Base-by-base conservation (phyloP, 371 early-diverging fungal species). In the Apophysomyces trapeziformis region DNA sequence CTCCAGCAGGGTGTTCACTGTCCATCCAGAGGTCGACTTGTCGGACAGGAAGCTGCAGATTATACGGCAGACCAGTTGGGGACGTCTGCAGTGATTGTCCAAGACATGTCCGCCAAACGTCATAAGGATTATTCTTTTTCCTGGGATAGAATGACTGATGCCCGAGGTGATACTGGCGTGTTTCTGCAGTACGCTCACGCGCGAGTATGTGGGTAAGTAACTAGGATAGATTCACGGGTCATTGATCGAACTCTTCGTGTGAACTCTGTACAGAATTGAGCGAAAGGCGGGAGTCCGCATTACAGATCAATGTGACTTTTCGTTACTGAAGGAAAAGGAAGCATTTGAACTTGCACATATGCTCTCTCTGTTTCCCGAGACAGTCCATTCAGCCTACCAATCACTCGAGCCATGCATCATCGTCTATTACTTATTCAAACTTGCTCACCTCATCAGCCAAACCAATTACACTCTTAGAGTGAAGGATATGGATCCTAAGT, bases 131-230 rank as follows among this genome's bases (percentile, higher is more conserved):
- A 99, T 73, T 85, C 89, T 16, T 99, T 99, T 80, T 87, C 92
- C 67, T 96, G 96, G 93, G 88, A 91, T 66, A 89, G 96, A 59
- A 97, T 98, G 92, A 89, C 95, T 36, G 88, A 92, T 61, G 92
- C 95, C 43, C 94, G 93, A 65, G 99, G 99, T 35, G 93, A 97
- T 73, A 99, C 99, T 7, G 99, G 99, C 0, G 94, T 99, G 9
- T 99, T 95, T 77, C 79, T 99, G 3, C 99, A 99, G 80, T 99
- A 92, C 69, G 92, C 98, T 21, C 90, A 97, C 78, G 92, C 97
- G 5, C 92, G 98, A 12, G 83, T 96, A 35, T 93, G 94, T 73
- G 82, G 86, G 84, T 85, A 81, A 68, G 79, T 26, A 26, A 26
- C 2, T 26, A 26, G 32, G 32, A 26, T 26, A 26, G 32, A 26